Percentiles rank a stretch among this genome's conserved stretches.
These are phyloP conservation scores for Ramaria sp. DNA, from an alignment of 768 basidiomycete species.

Conservation along the genomic window DNA sequence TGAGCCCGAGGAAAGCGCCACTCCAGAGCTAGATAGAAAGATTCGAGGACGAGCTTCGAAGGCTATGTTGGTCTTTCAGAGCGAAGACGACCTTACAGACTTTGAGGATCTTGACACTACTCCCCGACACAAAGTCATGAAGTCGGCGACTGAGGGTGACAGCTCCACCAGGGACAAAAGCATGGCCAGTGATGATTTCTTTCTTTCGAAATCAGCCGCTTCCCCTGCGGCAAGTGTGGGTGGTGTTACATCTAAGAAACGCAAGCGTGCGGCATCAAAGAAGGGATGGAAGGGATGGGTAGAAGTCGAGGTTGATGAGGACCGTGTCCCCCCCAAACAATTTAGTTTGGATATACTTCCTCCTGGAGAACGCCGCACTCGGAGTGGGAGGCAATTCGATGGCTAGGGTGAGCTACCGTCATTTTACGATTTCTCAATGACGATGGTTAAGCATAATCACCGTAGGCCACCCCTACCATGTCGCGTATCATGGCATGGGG, in stretches of 20 bases:
- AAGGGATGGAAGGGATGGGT: conserved; percentile 93
- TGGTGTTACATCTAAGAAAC: conserved; percentile 31
- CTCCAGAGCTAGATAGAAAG: not conserved
- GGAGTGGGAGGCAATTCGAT: conserved; percentile 80
- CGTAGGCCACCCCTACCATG: no score
- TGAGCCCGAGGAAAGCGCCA: not conserved
- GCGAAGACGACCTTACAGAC: not conserved
- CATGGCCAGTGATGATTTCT: not conserved
- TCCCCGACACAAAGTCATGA: not conserved
- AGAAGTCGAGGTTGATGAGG: conserved; percentile 54
- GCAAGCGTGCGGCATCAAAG: conserved; percentile 48
- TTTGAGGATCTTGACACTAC: not conserved
- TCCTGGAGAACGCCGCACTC: conserved; percentile 63
- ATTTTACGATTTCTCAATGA: no score
- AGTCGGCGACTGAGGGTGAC: no score
- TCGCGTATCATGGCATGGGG: no score
- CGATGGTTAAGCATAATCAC: no score
- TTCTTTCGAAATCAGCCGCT: not conserved
- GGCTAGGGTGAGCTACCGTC: conserved; percentile 15
- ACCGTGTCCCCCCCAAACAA: conserved; percentile 56
- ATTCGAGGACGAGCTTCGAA: not conserved
- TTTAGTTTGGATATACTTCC: conserved; percentile 73
- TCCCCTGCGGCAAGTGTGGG: not conserved
- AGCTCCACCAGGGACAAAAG: not conserved
- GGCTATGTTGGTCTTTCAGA: not conserved